A percentile compares a stretch with the other conserved stretches of the same genome.
Evolutionary conservation across 2,329 filamentous ascomycete species (phyloP).

Genomic region (Bretziella fagacearum): DNA sequence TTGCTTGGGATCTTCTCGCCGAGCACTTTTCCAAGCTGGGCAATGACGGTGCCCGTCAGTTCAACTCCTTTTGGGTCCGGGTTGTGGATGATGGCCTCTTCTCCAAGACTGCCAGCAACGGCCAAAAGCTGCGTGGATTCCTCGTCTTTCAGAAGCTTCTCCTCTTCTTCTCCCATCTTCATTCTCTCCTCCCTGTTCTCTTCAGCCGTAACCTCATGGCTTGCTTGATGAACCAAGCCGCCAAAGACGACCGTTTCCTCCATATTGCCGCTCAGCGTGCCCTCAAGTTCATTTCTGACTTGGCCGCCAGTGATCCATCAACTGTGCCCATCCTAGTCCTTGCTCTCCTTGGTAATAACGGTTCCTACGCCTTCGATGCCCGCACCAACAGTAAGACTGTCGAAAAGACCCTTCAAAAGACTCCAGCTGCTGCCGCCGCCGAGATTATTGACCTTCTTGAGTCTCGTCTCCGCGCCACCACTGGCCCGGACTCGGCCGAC

Average conservation of each 20-base stretch:
- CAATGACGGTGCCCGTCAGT: slow-evolving; percentile 29
- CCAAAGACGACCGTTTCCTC: slow-evolving; percentile 59
- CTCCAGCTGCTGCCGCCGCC: slow-evolving; percentile 38
- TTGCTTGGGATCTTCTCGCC: slow-evolving; percentile 76
- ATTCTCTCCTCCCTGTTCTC: slow-evolving; percentile 35
- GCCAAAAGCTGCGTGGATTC: slow-evolving; percentile 85
- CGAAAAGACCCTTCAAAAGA: slow-evolving; percentile 51
- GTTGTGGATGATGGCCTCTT: slow-evolving; percentile 81
- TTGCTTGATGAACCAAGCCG: slow-evolving; percentile 68
- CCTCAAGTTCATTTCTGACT: slow-evolving; percentile 51
- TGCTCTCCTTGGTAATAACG: slow-evolving; percentile 51
- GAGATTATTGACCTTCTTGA: slow-evolving; percentile 32
- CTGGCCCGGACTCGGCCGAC: slow-evolving; percentile 9
- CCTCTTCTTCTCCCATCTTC: slow-evolving; percentile 30
- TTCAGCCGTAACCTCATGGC: slow-evolving; percentile 74
- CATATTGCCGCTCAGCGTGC: slow-evolving; percentile 64
- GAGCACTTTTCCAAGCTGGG: slow-evolving; percentile 29
- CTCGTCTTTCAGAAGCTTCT: slow-evolving; percentile 69
- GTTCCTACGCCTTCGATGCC: slow-evolving; percentile 67
- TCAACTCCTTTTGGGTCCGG: slow-evolving; percentile 69
- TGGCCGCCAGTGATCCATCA: slow-evolving; percentile 42
- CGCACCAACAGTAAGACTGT: slow-evolving; percentile 73
- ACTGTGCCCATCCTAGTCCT: slow-evolving; percentile 44
- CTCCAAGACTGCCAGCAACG: slow-evolving; percentile 61
- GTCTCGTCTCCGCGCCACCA: slow-evolving; percentile 23